phyloP scores from a whole-genome alignment of 768 basidiomycete genomes.

The Trichaptum fuscoviolaceum region DNA sequence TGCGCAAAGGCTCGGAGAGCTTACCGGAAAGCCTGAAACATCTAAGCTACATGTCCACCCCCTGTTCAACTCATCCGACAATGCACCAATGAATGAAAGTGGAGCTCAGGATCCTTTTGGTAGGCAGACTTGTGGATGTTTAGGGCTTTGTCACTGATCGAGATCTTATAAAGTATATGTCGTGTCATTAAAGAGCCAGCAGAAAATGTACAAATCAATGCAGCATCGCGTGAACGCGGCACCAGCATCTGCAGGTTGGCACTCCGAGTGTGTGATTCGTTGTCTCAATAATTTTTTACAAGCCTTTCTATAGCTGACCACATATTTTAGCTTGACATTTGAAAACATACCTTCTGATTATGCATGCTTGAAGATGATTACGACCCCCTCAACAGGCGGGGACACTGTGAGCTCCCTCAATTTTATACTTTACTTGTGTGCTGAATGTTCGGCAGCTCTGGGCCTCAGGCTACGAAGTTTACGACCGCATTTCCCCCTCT shows the following conservation, averaged over 20 bases:
- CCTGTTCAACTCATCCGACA: slow-evolving; percentile 22
- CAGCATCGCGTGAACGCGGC: neutral
- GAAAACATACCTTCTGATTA: slow-evolving; percentile 58
- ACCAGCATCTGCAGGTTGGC: neutral
- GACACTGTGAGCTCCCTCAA: neutral
- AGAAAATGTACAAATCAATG: neutral
- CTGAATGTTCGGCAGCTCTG: neutral
- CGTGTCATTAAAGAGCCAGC: neutral
- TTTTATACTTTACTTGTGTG: neutral
- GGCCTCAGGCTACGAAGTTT: slow-evolving; percentile 50
- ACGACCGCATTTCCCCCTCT: slow-evolving; percentile 55
- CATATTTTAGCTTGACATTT: slow-evolving; percentile 35
- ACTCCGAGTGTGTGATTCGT: neutral
- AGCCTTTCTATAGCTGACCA: neutral
- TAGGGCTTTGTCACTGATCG: neutral
- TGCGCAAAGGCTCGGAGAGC: slow-evolving; percentile 40
- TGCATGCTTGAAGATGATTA: slow-evolving; percentile 20
- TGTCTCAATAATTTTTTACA: neutral
- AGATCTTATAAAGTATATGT: neutral
- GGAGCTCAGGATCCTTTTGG: neutral
- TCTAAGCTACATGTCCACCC: slow-evolving; percentile 54
- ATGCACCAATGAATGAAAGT: neutral
- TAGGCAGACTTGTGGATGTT: neutral
- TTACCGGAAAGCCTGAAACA: slow-evolving; percentile 42
- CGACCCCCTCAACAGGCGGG: neutral